Evolutionary conservation across 2,329 filamentous ascomycete species (phyloP).

Genomic region (Blastomyces emzantsi): DNA sequence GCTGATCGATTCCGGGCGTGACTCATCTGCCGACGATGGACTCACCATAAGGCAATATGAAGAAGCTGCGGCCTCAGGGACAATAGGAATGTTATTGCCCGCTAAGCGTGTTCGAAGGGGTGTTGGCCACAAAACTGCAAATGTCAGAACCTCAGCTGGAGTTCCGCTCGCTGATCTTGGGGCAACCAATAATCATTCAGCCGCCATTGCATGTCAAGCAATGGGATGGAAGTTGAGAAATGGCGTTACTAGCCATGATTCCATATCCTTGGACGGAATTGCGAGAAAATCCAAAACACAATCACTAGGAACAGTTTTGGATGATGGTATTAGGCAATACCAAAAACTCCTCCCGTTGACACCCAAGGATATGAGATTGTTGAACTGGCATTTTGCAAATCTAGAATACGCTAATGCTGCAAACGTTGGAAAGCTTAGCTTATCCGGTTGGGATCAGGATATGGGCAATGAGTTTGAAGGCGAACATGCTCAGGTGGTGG

Average conservation of each 20-base stretch:
- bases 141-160: constrained; percentile 40
- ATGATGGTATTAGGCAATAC: constrained; percentile 85
- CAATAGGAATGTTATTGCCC: constrained; percentile 36
- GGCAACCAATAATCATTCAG: constrained; percentile 59
- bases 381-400: constrained; percentile 99
- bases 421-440: constrained; percentile 75
- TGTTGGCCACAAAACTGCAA: constrained; percentile 39
- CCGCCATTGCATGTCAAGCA: constrained; percentile 63
- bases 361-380: constrained; percentile 74
- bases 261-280: constrained; percentile 61
- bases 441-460: constrained; percentile 93
- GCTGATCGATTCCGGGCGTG: constrained; percentile 71
- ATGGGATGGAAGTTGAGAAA: constrained; percentile 76
- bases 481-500: constrained; percentile 83
- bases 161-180: constrained; percentile 51
- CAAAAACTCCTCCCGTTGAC: constrained; percentile 71
- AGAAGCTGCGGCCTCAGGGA: constrained; percentile 55
- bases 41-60: constrained; percentile 66
- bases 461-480: constrained; percentile 97
- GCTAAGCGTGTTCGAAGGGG: constrained; percentile 38
- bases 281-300: constrained; percentile 54
- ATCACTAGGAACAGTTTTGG: constrained; percentile 82
- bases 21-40: constrained; percentile 60
- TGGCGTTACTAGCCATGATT: constrained; percentile 53
- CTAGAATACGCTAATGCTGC: constrained; percentile 95